phyloP scores from a whole-genome alignment of 441 rosid genomes.

The Erodium texanum region DNA sequence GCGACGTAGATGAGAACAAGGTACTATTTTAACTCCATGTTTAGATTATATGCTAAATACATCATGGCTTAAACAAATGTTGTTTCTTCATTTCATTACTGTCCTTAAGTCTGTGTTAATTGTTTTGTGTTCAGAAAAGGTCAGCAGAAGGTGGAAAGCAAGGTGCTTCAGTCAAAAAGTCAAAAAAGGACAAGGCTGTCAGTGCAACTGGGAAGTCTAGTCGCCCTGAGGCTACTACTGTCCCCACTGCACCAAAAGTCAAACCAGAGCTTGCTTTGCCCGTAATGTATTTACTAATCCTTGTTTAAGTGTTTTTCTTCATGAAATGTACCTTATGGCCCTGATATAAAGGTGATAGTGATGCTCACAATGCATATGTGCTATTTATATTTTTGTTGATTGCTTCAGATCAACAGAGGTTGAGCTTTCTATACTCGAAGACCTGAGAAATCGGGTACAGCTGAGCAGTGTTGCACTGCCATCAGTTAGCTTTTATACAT shows the following conservation, averaged over 20 bases:
- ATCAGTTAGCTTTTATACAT: constrained; percentile 91
- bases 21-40: constrained; percentile 24
- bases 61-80: background rate
- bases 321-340: constrained; percentile 12
- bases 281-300: constrained; percentile 52
- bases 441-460: constrained; percentile 89
- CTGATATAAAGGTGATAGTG: background rate
- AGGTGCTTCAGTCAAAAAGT: constrained; percentile 72
- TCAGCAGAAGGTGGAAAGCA: constrained; percentile 71
- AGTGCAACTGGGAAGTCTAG: constrained; percentile 57
- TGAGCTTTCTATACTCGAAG: constrained; percentile 87
- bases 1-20: constrained; percentile 76
- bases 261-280: constrained; percentile 94
- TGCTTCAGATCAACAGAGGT: constrained; percentile 67
- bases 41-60: background rate
- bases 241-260: constrained; percentile 56
- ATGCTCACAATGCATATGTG: constrained; percentile 8
- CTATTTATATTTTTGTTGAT: constrained; percentile 10
- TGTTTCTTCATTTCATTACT: background rate
- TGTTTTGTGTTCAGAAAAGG: constrained; percentile 54
- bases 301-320: constrained; percentile 15
- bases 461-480: constrained; percentile 73
- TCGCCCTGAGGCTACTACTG: constrained; percentile 57
- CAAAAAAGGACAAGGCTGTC: constrained; percentile 76
- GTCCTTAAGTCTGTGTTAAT: constrained; percentile 8